phyloP scores from a whole-genome alignment of 257 asterid genomes.

The Osmanthus fragrans region DNA sequence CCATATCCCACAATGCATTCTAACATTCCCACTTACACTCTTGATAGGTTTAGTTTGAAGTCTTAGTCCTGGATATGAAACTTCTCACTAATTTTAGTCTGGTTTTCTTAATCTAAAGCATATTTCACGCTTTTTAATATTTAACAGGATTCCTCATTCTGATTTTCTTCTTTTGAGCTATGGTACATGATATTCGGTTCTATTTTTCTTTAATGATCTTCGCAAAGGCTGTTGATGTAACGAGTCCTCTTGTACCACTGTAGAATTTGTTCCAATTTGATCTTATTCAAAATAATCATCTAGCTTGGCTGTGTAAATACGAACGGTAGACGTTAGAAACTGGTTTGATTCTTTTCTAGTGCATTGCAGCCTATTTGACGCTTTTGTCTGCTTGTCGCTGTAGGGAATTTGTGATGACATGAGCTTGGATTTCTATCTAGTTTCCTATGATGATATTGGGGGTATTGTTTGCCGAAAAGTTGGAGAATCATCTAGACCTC shows the following conservation, averaged over 20 bases:
- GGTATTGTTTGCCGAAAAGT: conserved; percentile 84
- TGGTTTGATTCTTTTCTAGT: conserved; percentile 1
- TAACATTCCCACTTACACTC: background rate
- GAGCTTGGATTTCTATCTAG: conserved; percentile 78
- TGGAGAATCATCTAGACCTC: conserved; percentile 55
- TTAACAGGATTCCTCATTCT: background rate
- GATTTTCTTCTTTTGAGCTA: background rate
- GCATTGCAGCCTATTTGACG: conserved; percentile 7
- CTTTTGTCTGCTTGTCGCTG: conserved; percentile 19
- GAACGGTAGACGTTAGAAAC: background rate
- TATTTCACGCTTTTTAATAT: background rate
- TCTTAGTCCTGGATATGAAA: background rate
- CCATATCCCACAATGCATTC: background rate
- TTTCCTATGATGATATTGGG: conserved; percentile 78
- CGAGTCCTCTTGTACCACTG: background rate
- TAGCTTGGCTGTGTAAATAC: background rate
- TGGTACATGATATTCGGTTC: background rate
- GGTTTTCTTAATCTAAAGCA: background rate
- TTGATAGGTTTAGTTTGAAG: background rate
- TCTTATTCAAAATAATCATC: background rate
- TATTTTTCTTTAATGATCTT: background rate
- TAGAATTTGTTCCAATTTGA: background rate
- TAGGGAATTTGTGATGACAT: conserved; percentile 79
- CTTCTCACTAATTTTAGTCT: background rate
- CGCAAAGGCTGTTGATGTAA: background rate